Percentiles rank a stretch among this genome's conserved stretches.
Conservation (phyloP, 768 basidiomycete species). For the Suillus fuscotomentosus region DNA sequence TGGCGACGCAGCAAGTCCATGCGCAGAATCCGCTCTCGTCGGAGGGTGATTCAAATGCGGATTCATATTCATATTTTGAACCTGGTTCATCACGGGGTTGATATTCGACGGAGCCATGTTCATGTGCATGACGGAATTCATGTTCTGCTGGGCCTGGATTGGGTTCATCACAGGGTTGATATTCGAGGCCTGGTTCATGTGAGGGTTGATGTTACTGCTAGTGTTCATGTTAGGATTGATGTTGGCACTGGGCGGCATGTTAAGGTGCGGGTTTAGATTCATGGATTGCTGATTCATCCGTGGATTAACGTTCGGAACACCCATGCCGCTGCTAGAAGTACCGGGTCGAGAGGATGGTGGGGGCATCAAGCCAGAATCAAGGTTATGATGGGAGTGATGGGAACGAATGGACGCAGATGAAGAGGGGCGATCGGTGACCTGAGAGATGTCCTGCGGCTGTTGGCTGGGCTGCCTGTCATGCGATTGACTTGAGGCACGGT, state of each 20-base stretch:
- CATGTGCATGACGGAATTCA: slow-evolving; percentile 14
- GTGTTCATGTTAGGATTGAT: slow-evolving; percentile 15
- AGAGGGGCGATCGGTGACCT: slow-evolving; percentile 21
- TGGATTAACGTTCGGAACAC: slow-evolving; percentile 10
- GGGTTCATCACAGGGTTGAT: slow-evolving; percentile 13
- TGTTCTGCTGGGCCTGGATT: slow-evolving; percentile 19
- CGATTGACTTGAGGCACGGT: slow-evolving; percentile 22
- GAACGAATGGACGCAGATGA: slow-evolving; percentile 29
- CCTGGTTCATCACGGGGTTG: slow-evolving; percentile 12
- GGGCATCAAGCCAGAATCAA: slow-evolving; percentile 22
- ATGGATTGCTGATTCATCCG: slow-evolving; percentile 25
- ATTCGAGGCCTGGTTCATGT: slow-evolving; percentile 22
- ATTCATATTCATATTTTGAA: background rate
- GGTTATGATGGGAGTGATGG: slow-evolving; percentile 23
- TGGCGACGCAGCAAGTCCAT: slow-evolving; percentile 22
- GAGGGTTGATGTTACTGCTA: slow-evolving; percentile 10
- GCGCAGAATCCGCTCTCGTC: slow-evolving; percentile 29
- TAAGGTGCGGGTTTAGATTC: slow-evolving; percentile 22
- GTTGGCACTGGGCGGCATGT: slow-evolving; percentile 9
- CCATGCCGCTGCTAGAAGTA: slow-evolving; percentile 22
- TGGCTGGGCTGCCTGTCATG: slow-evolving; percentile 17
- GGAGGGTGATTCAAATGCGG: slow-evolving; percentile 26
- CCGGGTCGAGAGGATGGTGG: slow-evolving; percentile 25
- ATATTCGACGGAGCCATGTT: slow-evolving; percentile 11
- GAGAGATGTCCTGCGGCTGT: background rate